Base-by-base conservation (phyloP, 179 eudicot species). In the Sideroxylon spinosum region DNA sequence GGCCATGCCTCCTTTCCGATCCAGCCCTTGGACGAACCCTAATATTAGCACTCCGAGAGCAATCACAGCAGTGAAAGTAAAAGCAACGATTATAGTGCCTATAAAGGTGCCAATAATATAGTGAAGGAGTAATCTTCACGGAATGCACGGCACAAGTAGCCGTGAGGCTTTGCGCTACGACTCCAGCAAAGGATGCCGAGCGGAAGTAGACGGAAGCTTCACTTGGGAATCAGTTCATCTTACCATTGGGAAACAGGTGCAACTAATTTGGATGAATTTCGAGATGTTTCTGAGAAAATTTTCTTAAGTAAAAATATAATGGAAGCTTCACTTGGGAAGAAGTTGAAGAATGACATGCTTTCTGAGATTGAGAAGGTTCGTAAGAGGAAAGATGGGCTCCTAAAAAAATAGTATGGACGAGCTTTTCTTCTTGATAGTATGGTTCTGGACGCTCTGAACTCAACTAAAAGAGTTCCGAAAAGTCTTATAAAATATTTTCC, bases 201-300 rank as follows among this genome's bases (percentile, higher is more conserved):
- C 83, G 92, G 81, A 84, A 84, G 84, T 80, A 83, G 69, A 85
- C 80, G 83, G 63, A 7, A n/a, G n/a, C n/a, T n/a, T n/a, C n/a
- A n/a, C n/a, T n/a, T n/a, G n/a, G n/a, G n/a, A n/a, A n/a, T n/a
- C n/a, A 87, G 81, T 89, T 89, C 96, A 69, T 80, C 82, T 66
- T 94, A 87, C 48, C 90, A 92, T 73, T 95, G 99, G 99, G 97
- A 95, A 83, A 86, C 97, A 60, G 93, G 91, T 77, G 99, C 99
- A 12, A 93, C 99, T 79, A 95, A 89, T 85, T 83, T 95, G 74
- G 99, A 95, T 80, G 99, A 95, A 82, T 95, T 95, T 88, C 75
- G 83, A 57, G 95, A 91, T 80, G 98, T 95, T 84, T 86, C 97
- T 78, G 99, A 96, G 78, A 96, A 96, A 89, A 96, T 96, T 49